Conservation (phyloP, 495 filamentous ascomycete genomes). For the Friedmanniomyces simplex region DNA sequence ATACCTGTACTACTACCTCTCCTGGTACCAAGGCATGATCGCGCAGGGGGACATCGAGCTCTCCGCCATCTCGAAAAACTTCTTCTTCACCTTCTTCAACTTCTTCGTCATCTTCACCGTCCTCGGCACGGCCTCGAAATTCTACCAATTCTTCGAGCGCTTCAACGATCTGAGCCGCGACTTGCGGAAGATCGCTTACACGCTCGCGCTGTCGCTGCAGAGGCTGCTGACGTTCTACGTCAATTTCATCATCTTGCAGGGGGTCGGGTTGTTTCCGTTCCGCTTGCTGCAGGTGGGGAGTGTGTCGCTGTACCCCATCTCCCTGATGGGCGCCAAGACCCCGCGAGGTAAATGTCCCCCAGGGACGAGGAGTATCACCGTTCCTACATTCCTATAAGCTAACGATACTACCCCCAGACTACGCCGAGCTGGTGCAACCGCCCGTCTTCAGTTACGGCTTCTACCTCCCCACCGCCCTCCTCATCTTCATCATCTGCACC, state of each 20-base stretch:
- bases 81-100: constrained; percentile 99
- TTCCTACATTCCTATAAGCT: too few species aligned
- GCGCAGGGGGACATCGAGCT: constrained; percentile 92
- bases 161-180: constrained; percentile 66
- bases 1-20: constrained; percentile 72
- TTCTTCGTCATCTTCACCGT: constrained; percentile 92
- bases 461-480: constrained; percentile 81
- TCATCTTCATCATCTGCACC: constrained; percentile 87
- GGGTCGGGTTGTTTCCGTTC: constrained; percentile 83
- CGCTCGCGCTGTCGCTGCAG: constrained; percentile 65
- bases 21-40: constrained; percentile 68
- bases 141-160: constrained; percentile 56
- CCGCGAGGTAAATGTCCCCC: constrained; percentile 73
- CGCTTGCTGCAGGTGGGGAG: constrained; percentile 83
- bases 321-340: constrained; percentile 67
- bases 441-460: constrained; percentile 92
- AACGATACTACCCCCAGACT: too few species aligned
- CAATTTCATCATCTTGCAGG: constrained; percentile 90
- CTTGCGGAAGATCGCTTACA: constrained; percentile 63
- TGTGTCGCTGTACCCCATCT: constrained; percentile 74
- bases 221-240: constrained; percentile 73
- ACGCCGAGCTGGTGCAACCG: constrained; percentile 71
- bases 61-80: constrained; percentile 94
- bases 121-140: constrained; percentile 67
- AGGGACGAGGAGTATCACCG: too few species aligned